These are phyloP conservation scores for Aspergillus ochraceus DNA, from an alignment of 2,329 filamentous ascomycete species.

Conservation along the genomic window DNA sequence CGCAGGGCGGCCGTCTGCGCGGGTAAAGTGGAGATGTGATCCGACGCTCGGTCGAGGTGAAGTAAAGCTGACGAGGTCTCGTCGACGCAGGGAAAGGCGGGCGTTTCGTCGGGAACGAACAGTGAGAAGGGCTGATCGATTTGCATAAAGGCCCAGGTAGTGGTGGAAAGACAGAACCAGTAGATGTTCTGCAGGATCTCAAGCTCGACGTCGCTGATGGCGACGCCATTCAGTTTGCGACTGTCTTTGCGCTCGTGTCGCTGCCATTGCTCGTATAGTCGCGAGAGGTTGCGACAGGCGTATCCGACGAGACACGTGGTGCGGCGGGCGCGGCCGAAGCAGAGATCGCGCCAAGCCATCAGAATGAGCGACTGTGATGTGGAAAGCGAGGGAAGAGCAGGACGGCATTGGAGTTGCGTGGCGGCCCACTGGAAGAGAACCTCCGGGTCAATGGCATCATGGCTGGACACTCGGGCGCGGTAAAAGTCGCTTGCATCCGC, in stretches of 20 bases:
- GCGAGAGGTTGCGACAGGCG: slow-evolving; percentile 31
- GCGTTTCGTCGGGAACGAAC: slow-evolving; percentile 13
- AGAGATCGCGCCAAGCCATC: slow-evolving; percentile 7
- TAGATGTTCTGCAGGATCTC: slow-evolving; percentile 42
- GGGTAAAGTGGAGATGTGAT: slow-evolving; percentile 15
- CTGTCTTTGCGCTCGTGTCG: slow-evolving; percentile 25
- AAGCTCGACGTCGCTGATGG: slow-evolving; percentile 42
- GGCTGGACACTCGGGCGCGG: not conserved
- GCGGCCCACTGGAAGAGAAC: slow-evolving; percentile 29
- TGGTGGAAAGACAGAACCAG: slow-evolving; percentile 43
- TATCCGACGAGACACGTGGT: slow-evolving; percentile 39
- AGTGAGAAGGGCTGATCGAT: slow-evolving; percentile 26
- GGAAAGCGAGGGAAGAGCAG: slow-evolving; percentile 4
- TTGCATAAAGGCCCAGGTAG: slow-evolving; percentile 42
- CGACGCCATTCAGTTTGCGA: slow-evolving; percentile 42
- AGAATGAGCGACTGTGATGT: slow-evolving; percentile 4
- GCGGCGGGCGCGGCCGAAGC: slow-evolving; percentile 23
- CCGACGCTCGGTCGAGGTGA: slow-evolving; percentile 17
- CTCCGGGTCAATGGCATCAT: not conserved
- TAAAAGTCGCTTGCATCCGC: slow-evolving; percentile 32
- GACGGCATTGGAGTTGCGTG: slow-evolving; percentile 25
- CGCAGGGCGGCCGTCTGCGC: slow-evolving; percentile 6
- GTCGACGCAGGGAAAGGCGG: slow-evolving; percentile 21
- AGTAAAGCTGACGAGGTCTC: slow-evolving; percentile 18
- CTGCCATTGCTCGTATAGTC: slow-evolving; percentile 33